Conservation (phyloP, 305 asterid genomes). For the Striga hermonthica region DNA sequence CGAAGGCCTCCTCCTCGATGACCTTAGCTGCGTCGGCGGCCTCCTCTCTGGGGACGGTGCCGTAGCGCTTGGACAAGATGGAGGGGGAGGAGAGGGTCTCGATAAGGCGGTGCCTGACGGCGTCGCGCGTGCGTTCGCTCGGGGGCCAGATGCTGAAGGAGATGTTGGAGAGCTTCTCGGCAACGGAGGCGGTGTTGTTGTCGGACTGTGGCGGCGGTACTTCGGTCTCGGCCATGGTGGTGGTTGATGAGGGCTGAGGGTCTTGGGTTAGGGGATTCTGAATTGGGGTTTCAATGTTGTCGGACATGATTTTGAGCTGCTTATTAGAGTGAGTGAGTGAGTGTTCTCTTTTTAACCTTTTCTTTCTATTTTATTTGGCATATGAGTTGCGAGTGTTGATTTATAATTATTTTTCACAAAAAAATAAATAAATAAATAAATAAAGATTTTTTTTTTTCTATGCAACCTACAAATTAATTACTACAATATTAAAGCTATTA, state of each 20-base stretch:
- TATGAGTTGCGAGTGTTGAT: too few relatives aligned
- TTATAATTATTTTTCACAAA: too few relatives aligned
- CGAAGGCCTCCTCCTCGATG: constrained; percentile 73
- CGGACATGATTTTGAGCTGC: too few relatives aligned
- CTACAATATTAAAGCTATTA: too few relatives aligned
- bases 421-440: too few relatives aligned
- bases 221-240: constrained; percentile 52
- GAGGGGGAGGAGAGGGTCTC: constrained; percentile 73
- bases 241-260: constrained; percentile 29
- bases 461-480: too few relatives aligned
- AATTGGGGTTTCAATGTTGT: constrained; percentile 27
- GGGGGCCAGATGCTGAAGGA: constrained; percentile 92
- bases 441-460: too few relatives aligned
- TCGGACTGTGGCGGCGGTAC: constrained; percentile 30
- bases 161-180: constrained; percentile 31
- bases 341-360: too few relatives aligned
- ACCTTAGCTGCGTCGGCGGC: constrained; percentile 51
- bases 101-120: constrained; percentile 61
- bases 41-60: constrained; percentile 55
- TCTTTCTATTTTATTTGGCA: too few relatives aligned
- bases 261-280: constrained; percentile 34
- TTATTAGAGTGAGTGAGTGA: too few relatives aligned
- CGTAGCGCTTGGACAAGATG: constrained; percentile 77
- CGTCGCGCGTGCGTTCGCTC: constrained; percentile 76
- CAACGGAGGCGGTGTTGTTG: constrained; percentile 7